A percentile compares a stretch with the other conserved stretches of the same genome.
These are phyloP conservation scores for Stentor roeselii DNA, from an alignment of 73 alveolate species.

Conservation along the genomic window DNA sequence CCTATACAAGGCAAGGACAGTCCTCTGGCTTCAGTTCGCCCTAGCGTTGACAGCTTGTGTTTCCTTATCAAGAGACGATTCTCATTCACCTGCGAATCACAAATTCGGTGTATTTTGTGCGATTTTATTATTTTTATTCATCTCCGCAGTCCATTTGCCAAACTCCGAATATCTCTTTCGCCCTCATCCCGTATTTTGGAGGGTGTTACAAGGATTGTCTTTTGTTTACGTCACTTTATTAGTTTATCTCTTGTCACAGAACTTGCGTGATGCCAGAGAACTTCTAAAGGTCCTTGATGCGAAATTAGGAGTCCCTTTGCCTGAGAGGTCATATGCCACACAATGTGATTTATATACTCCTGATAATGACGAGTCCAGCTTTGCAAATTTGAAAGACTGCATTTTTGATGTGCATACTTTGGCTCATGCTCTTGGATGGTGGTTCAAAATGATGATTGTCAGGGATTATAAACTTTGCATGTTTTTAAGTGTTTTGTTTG, in stretches of 20 bases:
- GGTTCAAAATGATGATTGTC: constrained; percentile 75
- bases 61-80: constrained; percentile 16
- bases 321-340: constrained; percentile 66
- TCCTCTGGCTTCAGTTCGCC: not conserved
- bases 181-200: constrained; percentile 91
- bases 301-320: constrained; percentile 63
- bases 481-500: constrained; percentile 69
- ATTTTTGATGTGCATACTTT: constrained; percentile 64
- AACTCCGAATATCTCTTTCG: constrained; percentile 51
- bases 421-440: constrained; percentile 86
- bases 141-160: constrained; percentile 49
- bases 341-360: constrained; percentile 84
- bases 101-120: constrained; percentile 28
- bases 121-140: constrained; percentile 33
- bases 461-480: constrained; percentile 75
- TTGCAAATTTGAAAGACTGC: constrained; percentile 59
- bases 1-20: not conserved
- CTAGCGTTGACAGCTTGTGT: not conserved
- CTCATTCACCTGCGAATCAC: not conserved
- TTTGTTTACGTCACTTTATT: constrained; percentile 50
- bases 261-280: constrained; percentile 54
- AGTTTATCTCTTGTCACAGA: constrained; percentile 62
- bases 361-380: constrained; percentile 51
- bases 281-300: constrained; percentile 63
- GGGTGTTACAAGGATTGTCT: constrained; percentile 67